Percentiles rank a stretch among this genome's conserved stretches.
These are phyloP conservation scores for Nakazawaea laoshanensis DNA, from an alignment of 805 yeast species.

Conservation along the genomic window DNA sequence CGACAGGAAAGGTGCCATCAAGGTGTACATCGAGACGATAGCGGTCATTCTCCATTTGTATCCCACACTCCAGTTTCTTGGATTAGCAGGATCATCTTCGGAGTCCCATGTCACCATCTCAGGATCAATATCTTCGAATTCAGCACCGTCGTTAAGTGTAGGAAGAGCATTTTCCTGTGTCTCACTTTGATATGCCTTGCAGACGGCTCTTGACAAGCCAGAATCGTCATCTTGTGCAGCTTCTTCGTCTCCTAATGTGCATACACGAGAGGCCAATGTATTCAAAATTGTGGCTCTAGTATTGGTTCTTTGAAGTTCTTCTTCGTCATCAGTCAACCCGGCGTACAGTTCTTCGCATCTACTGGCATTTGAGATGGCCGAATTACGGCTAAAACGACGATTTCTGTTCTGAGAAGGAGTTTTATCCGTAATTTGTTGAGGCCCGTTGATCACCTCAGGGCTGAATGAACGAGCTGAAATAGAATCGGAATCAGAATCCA, in stretches of 20 bases:
- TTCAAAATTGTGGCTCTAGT: constrained; percentile 36
- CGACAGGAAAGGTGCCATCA: constrained; percentile 55
- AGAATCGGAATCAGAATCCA: no score
- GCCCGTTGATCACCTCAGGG: no score
- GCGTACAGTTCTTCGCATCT: constrained; percentile 12
- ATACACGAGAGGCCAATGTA: constrained; percentile 23
- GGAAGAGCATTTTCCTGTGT: constrained; percentile 16
- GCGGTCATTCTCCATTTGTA: constrained; percentile 34
- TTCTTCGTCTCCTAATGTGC: constrained; percentile 11
- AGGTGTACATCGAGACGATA: constrained; percentile 45
- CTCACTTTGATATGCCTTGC: background rate
- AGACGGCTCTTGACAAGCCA: background rate
- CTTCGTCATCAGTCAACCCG: constrained; percentile 24
- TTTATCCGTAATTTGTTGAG: no score
- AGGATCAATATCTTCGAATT: constrained; percentile 48
- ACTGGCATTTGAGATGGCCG: no score
- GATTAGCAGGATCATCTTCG: constrained; percentile 49
- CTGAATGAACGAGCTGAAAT: no score
- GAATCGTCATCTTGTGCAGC: background rate
- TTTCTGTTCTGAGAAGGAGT: no score
- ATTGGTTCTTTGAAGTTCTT: constrained; percentile 31
- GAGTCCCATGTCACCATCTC: constrained; percentile 66
- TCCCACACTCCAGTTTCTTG: constrained; percentile 49
- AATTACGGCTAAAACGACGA: no score
- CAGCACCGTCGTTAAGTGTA: constrained; percentile 36